Conservation (phyloP, 495 filamentous ascomycete species). For the Penicillium pancosmium region DNA sequence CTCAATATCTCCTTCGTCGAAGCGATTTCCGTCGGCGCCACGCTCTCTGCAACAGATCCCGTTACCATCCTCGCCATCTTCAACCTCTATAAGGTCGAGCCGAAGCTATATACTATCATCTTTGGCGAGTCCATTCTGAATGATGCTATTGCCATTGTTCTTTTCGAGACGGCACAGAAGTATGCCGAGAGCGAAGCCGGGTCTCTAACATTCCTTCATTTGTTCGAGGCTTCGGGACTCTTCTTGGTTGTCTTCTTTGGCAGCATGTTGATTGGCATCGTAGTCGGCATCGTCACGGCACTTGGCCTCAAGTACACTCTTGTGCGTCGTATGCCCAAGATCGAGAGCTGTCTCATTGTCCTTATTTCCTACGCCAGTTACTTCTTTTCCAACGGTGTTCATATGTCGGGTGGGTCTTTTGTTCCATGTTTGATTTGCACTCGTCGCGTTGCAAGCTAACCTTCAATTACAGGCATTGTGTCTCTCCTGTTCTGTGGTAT, state of each 20-base stretch:
- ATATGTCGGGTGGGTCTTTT: conserved; percentile 80
- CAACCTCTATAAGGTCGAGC: conserved; percentile 98
- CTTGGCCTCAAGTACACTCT: conserved; percentile 90
- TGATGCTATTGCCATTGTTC: conserved; percentile 96
- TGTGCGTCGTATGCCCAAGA: conserved; percentile 88
- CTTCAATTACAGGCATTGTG: conserved; percentile 76
- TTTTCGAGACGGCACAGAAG: conserved; percentile 95
- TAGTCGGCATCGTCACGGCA: conserved; percentile 84
- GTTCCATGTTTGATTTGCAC: not conserved
- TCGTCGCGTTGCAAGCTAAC: not conserved
- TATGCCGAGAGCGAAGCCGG: conserved; percentile 67
- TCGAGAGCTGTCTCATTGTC: conserved; percentile 93
- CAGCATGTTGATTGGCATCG: conserved; percentile 83
- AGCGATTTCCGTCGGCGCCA: conserved; percentile 93
- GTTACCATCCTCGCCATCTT: conserved; percentile 98
- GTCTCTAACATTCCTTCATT: conserved; percentile 68
- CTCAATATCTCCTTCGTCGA: conserved; percentile 88
- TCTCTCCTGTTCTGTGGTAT: conserved; percentile 97
- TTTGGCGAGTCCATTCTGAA: conserved; percentile 98
- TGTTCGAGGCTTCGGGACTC: conserved; percentile 89
- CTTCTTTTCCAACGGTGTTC: conserved; percentile 92
- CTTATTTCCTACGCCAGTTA: conserved; percentile 95
- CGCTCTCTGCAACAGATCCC: conserved; percentile 93
- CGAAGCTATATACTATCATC: conserved; percentile 96
- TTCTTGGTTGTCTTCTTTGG: conserved; percentile 97